Evolutionary conservation across 345 rosid genomes (phyloP), one percentile per base, ranked within the genome.

Genomic region (Heritiera fomes): DNA sequence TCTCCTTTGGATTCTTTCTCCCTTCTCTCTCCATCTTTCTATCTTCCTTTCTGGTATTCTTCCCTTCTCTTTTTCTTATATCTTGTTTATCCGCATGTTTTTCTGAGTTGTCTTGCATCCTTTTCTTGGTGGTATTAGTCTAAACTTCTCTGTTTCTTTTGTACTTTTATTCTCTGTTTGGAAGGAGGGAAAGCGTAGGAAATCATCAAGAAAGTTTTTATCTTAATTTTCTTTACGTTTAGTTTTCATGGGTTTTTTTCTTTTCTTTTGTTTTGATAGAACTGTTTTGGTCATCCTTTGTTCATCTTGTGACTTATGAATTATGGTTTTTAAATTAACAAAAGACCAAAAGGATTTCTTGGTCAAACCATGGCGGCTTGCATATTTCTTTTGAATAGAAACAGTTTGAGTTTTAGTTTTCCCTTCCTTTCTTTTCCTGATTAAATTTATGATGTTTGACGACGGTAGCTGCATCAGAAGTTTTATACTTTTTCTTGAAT

Each of bases 241-340:
- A 8, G 14, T 10, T 53, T 73, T 55, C 65, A 3, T 73, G 50
- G 32, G 17, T 15, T 18, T 23, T 45, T 68, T 12, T n/a, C n/a
- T n/a, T 18, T 68, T 12, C 23, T 69, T 28, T 6, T 6, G 8
- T 43, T 43, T 43, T 43, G 45, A 43, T 43, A 43, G 8, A 43
- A 43, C 45, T 43, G 11, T 49, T 49, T 28, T 65, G 20, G 5
- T 65, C 28, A 43, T 43, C 6, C 75, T 71, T 18, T 71, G 43
- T 50, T 71, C 28, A 0, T 47, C 59, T 67, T 38, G 34, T 38
- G 34, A 55, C 50, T 10, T 17, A 18, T 23, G 10, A 71, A 55
- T 28, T 71, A 20, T 71, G 59, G 75, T 38, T 73, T 53, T 55
- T 30, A 52, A n/a, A 52, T 73, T 18, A 73, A 55, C 49, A 40